Evolutionary conservation across 345 rosid genomes (phyloP), one percentile per base, ranked within the genome.

Genomic region (Boechera stricta): DNA sequence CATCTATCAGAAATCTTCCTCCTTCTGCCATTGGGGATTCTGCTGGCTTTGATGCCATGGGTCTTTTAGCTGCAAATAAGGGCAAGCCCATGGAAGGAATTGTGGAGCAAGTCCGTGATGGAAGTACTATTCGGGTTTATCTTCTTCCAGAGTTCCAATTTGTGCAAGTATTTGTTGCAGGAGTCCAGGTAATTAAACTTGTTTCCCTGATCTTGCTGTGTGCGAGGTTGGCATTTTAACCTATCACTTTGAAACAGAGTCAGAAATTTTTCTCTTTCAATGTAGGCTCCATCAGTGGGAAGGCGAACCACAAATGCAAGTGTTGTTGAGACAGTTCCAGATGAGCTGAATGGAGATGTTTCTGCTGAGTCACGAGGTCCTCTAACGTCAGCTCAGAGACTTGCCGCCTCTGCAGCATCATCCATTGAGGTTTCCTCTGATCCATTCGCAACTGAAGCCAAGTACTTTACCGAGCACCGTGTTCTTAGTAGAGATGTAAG

Each of bases 41-140:
- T 69, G 80, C 87, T 53, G 85, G 86, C 67, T 85, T 94, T 35
- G 94, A 94, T 83, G 96, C 94, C 39, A 83, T 86, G 94, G 93
- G 88, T 67, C 84, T 93, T 72, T 78, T 93, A 35, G 83, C 83
- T 71, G 86, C 86, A 9, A 94, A 86, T 56, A 94, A 94, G 78
- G 98, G 98, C 21, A 87, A 85, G 62, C 88, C 97, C 10, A 82
- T 94, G 97, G 79, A 94, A 85, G 88, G 93, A 64, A 82, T 94
- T 79, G 98, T 94, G 45, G 98, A 94, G 88, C 97, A 94, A 78
- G 93, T 90, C 71, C 96, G 96, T 66, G 97, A 94, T 89, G 98
- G 98, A 57, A 94, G 97, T 74, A 89, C 93, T 11, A 77, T 94
- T 38, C 90, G 97, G 31, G 93, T 93, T 63, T 86, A 96, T 82